Evolutionary conservation across 2,329 filamentous ascomycete genomes (phyloP).

Genomic region (Exophiala aquamarina): DNA sequence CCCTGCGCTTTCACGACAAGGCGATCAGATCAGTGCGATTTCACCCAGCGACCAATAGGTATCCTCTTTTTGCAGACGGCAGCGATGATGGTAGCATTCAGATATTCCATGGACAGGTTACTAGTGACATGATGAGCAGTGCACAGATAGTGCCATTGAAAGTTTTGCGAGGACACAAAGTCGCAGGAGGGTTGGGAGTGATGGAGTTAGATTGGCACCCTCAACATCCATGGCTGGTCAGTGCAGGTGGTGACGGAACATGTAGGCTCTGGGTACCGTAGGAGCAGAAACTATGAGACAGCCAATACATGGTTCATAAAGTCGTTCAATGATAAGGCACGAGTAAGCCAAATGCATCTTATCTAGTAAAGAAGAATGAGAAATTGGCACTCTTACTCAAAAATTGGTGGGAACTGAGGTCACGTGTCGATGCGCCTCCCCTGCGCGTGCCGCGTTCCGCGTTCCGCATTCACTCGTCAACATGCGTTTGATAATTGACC

Average conservation of each 20-base stretch:
- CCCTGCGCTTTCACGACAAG: constrained; percentile 88
- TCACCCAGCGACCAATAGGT: constrained; percentile 67
- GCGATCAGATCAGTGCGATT: constrained; percentile 88
- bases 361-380: too few species aligned
- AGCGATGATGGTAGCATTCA: constrained; percentile 93
- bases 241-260: constrained; percentile 90
- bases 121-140: constrained; percentile 92
- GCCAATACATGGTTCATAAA: too few species aligned
- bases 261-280: constrained; percentile 78
- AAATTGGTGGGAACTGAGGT: too few species aligned
- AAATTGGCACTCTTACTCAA: too few species aligned
- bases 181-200: constrained; percentile 77
- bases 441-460: too few species aligned
- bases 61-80: constrained; percentile 88
- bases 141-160: constrained; percentile 95
- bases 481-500: too few species aligned
- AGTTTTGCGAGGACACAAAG: constrained; percentile 84
- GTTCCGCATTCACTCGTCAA: too few species aligned
- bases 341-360: too few species aligned
- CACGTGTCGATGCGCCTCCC: too few species aligned
- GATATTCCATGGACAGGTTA: constrained; percentile 95
- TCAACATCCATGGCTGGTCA: constrained; percentile 88
- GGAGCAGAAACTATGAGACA: neutral
- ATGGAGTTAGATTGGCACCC: constrained; percentile 97
- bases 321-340: too few species aligned